Evolutionary conservation across 1,284 basidiomycete genomes (phyloP).

Genomic region (Malassezia arunalokei): DNA sequence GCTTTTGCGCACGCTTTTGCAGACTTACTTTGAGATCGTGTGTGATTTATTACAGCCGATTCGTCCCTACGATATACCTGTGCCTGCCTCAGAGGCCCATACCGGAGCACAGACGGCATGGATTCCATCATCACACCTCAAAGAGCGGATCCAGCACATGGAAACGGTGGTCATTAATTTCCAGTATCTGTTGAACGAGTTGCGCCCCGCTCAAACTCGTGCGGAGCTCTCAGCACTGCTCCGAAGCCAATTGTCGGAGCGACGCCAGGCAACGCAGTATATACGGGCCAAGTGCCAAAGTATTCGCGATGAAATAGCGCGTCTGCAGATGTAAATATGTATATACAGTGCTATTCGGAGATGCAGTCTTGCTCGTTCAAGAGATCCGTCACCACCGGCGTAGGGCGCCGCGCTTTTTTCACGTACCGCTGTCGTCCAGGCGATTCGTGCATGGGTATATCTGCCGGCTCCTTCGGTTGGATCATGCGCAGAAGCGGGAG

Average conservation of each 20-base stretch:
- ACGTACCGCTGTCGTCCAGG: background rate
- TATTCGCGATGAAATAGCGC: conserved; percentile 2
- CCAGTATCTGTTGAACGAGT: conserved; percentile 38
- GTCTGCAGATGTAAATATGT: background rate
- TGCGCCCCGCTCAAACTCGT: conserved; percentile 34
- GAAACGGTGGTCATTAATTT: conserved; percentile 41
- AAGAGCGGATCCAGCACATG: conserved; percentile 33
- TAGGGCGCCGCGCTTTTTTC: background rate
- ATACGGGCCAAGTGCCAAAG: conserved; percentile 20
- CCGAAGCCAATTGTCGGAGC: conserved; percentile 23
- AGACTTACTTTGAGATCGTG: conserved; percentile 33
- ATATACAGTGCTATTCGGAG: background rate
- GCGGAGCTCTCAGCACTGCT: conserved; percentile 31
- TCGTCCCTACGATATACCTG: conserved; percentile 31
- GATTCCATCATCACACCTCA: conserved; percentile 24
- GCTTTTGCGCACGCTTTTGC: conserved; percentile 44
- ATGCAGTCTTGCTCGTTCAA: conserved; percentile 4
- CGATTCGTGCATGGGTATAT: background rate
- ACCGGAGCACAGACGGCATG: conserved; percentile 11
- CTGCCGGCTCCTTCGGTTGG: background rate
- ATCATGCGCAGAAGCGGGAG: conserved; percentile 10
- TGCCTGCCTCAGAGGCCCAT: conserved; percentile 7
- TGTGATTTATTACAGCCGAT: conserved; percentile 29
- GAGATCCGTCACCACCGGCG: background rate
- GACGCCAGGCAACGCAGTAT: conserved; percentile 20